Evolutionary conservation across 2,329 filamentous ascomycete species (phyloP).

Genomic region (Thielaviopsis euricoi): DNA sequence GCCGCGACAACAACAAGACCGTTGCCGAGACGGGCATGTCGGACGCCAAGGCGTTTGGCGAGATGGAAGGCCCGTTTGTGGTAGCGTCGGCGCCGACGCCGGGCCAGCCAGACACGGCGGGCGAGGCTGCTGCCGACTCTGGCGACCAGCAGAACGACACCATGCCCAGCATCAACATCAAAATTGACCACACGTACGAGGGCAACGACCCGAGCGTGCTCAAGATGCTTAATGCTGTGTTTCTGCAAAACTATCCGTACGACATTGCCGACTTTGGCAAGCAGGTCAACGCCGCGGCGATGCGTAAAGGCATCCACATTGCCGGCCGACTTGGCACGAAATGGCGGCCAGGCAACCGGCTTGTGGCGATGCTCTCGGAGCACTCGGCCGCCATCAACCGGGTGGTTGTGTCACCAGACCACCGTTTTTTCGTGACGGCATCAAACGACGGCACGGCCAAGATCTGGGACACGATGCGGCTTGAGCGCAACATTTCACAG

Average conservation of each 20-base stretch:
- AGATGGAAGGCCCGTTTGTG: conserved; percentile 39
- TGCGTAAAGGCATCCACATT: conserved; percentile 18
- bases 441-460: conserved; percentile 84
- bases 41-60: conserved; percentile 41
- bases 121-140: not conserved
- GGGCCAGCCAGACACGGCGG: not conserved
- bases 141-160: not conserved
- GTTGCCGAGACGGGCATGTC: conserved; percentile 42
- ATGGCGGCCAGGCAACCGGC: conserved; percentile 71
- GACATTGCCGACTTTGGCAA: conserved; percentile 55
- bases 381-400: conserved; percentile 71
- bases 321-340: conserved; percentile 26
- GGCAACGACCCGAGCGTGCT: conserved; percentile 59
- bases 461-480: conserved; percentile 77
- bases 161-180: no score
- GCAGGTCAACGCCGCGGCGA: conserved; percentile 33
- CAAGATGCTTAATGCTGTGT: conserved; percentile 69
- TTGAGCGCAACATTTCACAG: conserved; percentile 83
- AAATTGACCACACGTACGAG: conserved; percentile 58
- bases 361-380: conserved; percentile 80
- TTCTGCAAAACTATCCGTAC: conserved; percentile 52
- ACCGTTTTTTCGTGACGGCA: conserved; percentile 85
- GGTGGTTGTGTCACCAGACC: conserved; percentile 70
- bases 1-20: conserved; percentile 42
- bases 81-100: conserved; percentile 10